Conservation (phyloP, 495 filamentous ascomycete genomes). For the Elaphomyces granulatus region DNA sequence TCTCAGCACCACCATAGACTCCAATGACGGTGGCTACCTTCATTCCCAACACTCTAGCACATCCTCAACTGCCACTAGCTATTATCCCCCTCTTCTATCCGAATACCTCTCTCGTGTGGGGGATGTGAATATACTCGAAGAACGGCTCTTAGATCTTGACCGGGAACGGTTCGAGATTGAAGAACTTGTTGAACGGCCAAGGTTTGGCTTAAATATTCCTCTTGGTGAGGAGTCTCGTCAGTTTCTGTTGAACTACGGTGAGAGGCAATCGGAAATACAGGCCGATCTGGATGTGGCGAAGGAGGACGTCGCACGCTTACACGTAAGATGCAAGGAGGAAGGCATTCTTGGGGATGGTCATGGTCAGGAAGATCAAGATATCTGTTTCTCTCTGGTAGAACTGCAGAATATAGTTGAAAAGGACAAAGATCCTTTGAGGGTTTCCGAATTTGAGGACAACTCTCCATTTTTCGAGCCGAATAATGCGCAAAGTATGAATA, state of each 20-base stretch:
- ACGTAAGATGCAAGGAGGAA: constrained; percentile 9
- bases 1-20: not conserved
- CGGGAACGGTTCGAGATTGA: constrained; percentile 12
- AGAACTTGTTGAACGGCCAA: constrained; percentile 6
- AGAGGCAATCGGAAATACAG: constrained; percentile 7
- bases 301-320: constrained; percentile 9
- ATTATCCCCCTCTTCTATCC: not conserved
- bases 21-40: not conserved
- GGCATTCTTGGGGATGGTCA: constrained; percentile 5
- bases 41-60: not conserved
- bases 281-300: constrained; percentile 12
- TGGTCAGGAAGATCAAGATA: not conserved
- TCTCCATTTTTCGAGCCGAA: constrained; percentile 10
- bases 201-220: constrained; percentile 7
- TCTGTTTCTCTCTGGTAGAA: not conserved
- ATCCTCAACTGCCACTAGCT: constrained; percentile 1
- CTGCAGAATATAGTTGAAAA: not conserved
- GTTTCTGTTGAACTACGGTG: constrained; percentile 14
- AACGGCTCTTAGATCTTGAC: constrained; percentile 16
- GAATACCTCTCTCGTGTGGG: constrained; percentile 18
- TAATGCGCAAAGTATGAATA: constrained; percentile 2
- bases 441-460: constrained; percentile 7
- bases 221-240: constrained; percentile 12
- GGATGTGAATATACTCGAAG: constrained; percentile 15
- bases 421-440: constrained; percentile 7